Conservation (phyloP, 2,329 filamentous ascomycete genomes). For the Colletotrichum truncatum region DNA sequence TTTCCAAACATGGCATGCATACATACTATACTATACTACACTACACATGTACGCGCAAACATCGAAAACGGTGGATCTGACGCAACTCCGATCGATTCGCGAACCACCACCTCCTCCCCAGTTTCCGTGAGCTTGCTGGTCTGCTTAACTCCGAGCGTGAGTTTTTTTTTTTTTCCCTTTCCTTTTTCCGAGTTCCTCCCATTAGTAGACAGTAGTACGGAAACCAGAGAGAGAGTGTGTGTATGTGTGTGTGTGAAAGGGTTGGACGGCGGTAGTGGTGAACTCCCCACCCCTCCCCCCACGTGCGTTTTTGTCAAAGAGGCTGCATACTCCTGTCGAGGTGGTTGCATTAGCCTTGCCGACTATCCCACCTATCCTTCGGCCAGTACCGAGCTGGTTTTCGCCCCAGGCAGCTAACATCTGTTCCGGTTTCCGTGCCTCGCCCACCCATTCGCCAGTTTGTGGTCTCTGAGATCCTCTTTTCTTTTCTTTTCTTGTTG, state of each 20-base stretch:
- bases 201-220: background rate
- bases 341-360: constrained; percentile 30
- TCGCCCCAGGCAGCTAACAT: background rate
- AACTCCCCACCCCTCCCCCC: background rate
- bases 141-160: background rate
- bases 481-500: no score
- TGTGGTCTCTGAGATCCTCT: no score
- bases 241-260: background rate
- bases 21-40: background rate
- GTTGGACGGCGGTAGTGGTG: background rate
- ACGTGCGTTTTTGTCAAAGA: constrained; percentile 23
- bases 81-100: constrained; percentile 8
- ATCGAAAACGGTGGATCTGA: background rate
- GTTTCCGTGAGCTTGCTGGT: no score
- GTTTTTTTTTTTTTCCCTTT: no score
- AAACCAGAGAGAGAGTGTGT: background rate
- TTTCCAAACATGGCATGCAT: background rate
- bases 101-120: no score
- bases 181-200: background rate
- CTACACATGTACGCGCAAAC: background rate
- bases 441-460: background rate
- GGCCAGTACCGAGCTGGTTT: constrained; percentile 15
- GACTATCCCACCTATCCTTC: constrained; percentile 1
- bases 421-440: background rate
- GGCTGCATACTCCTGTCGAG: constrained; percentile 21